Evolutionary conservation across 177 flowering plant species (phyloP).

Genomic region (Vitis hybrid): DNA sequence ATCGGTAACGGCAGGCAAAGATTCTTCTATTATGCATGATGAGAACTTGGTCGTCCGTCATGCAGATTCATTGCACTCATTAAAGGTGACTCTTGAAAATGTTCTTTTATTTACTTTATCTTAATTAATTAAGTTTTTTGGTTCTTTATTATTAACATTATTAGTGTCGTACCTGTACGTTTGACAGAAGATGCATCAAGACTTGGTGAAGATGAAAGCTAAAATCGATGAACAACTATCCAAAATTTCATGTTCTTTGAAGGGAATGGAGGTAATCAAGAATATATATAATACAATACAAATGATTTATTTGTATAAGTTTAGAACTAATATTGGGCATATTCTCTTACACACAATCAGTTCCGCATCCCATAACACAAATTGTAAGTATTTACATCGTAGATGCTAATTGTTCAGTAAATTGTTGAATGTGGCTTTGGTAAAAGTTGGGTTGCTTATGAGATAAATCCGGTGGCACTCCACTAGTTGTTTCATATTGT

Average conservation of each 20-base stretch:
- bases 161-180: not conserved
- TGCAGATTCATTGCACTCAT: constrained; percentile 13
- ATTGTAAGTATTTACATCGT: constrained; percentile 10
- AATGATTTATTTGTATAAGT: not conserved
- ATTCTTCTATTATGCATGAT: constrained; percentile 14
- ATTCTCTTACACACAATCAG: too few species aligned
- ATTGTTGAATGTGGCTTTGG: not conserved
- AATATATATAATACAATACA: not conserved
- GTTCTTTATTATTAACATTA: not conserved
- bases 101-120: not conserved
- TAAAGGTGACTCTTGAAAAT: constrained; percentile 19
- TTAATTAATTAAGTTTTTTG: not conserved
- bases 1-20: constrained; percentile 19
- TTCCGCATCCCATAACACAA: too few species aligned
- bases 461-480: too few species aligned
- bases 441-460: not conserved
- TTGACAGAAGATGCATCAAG: constrained; percentile 37
- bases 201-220: constrained; percentile 33
- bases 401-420: not conserved
- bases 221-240: constrained; percentile 46
- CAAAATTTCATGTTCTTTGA: constrained; percentile 37
- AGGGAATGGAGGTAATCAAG: constrained; percentile 50
- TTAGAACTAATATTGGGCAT: too few species aligned
- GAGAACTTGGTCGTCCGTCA: not conserved
- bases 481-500: too few species aligned